Conservation (phyloP, 1,284 basidiomycete genomes). For the Apiotrichum veenhuisii region DNA sequence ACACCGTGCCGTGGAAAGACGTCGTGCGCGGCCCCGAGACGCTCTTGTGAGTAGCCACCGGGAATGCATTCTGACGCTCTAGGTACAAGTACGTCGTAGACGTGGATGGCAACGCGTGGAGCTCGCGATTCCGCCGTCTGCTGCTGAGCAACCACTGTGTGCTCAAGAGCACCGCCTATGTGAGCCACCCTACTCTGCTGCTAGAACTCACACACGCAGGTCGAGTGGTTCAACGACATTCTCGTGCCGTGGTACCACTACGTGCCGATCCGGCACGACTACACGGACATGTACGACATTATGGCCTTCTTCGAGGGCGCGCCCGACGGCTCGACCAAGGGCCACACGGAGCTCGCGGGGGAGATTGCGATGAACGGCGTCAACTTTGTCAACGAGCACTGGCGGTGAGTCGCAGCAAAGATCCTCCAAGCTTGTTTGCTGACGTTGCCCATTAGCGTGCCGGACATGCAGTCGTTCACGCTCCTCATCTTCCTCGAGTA, state of each 20-base stretch:
- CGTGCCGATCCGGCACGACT: conserved; percentile 46
- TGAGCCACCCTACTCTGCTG: conserved; percentile 18
- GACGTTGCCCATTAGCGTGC: conserved; percentile 14
- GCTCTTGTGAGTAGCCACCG: conserved; percentile 22
- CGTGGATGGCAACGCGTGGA: conserved; percentile 53
- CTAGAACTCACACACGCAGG: conserved; percentile 5
- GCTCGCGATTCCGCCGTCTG: conserved; percentile 45
- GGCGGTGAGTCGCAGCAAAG: conserved; percentile 28
- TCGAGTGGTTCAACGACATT: conserved; percentile 36
- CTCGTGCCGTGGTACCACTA: conserved; percentile 49
- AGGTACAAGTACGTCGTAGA: conserved; percentile 51
- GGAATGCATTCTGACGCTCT: conserved; percentile 10
- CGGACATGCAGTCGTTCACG: conserved; percentile 51
- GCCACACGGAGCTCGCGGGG: conserved; percentile 47
- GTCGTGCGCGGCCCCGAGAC: conserved; percentile 28
- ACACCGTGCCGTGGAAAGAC: conserved; percentile 40
- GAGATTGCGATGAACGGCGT: conserved; percentile 47
- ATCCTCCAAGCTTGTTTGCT: not conserved
- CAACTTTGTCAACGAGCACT: conserved; percentile 44
- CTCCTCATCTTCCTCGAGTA: conserved; percentile 40
- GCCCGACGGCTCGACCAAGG: conserved; percentile 42
- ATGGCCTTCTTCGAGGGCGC: conserved; percentile 52
- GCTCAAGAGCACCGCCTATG: conserved; percentile 42
- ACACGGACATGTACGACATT: conserved; percentile 49
- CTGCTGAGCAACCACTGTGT: conserved; percentile 40